A percentile compares a stretch with the other conserved stretches of the same genome.
Evolutionary conservation across 148 eudicot species (phyloP).

Genomic region (Chenopodium formosanum): DNA sequence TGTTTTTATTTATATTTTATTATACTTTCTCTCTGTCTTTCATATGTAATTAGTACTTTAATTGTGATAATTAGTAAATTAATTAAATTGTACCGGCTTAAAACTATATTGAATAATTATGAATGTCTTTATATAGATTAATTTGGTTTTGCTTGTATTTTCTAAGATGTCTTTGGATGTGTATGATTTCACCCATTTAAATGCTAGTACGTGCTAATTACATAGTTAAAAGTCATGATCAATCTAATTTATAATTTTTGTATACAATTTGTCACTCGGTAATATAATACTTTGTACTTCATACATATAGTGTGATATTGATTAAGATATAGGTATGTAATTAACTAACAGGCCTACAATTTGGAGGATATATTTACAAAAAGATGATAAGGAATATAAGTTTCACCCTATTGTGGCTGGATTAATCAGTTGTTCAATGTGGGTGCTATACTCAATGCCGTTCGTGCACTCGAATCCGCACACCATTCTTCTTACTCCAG

Average conservation of each 20-base stretch:
- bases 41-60: background rate
- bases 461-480: slow-evolving; percentile 48
- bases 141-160: no score
- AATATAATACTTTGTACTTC: no score
- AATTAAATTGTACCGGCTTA: no score
- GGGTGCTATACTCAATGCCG: slow-evolving; percentile 64
- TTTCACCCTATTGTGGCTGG: slow-evolving; percentile 56
- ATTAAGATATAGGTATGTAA: no score
- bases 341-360: slow-evolving; percentile 51
- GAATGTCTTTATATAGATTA: no score
- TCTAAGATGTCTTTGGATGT: no score
- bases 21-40: no score
- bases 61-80: no score
- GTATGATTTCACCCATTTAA: no score
- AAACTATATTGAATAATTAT: background rate
- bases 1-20: background rate
- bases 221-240: no score
- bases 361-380: slow-evolving; percentile 32
- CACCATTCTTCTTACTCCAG: slow-evolving; percentile 54
- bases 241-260: background rate
- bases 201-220: no score
- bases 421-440: slow-evolving; percentile 53
- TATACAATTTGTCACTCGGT: background rate
- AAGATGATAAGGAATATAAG: slow-evolving; percentile 53
- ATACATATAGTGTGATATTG: background rate